Conservation (phyloP, 2,329 filamentous ascomycete genomes). For the Dichotomopilus funicola region DNA sequence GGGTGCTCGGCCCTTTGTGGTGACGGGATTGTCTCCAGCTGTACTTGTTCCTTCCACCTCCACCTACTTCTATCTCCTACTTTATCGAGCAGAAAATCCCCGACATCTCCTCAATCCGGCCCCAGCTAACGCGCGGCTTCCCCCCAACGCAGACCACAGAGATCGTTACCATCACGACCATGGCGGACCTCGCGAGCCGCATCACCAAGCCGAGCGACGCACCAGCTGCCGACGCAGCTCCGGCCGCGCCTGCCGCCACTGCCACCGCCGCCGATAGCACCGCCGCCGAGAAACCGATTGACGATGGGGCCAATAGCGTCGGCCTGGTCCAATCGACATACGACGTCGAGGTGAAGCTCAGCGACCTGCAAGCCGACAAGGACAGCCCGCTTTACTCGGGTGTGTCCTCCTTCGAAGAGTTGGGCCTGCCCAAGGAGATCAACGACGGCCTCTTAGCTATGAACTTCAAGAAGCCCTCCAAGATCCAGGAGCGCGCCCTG, state of each 20-base stretch:
- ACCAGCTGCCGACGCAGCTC: slow-evolving; percentile 19
- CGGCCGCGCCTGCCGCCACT: slow-evolving; percentile 4
- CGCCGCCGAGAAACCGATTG: slow-evolving; percentile 23
- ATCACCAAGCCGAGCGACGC: slow-evolving; percentile 40
- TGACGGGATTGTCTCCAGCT: too few relatives aligned
- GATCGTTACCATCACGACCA: slow-evolving; percentile 20
- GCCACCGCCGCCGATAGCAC: slow-evolving; percentile 7
- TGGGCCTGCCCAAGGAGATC: slow-evolving; percentile 62
- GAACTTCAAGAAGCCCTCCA: slow-evolving; percentile 91
- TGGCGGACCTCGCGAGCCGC: slow-evolving; percentile 47
- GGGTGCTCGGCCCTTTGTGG: too few relatives aligned
- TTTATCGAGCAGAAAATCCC: too few relatives aligned
- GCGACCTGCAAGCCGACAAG: slow-evolving; percentile 78
- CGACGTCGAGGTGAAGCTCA: slow-evolving; percentile 88
- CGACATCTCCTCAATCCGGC: background rate
- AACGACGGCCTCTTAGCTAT: slow-evolving; percentile 71
- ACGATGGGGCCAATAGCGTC: slow-evolving; percentile 30
- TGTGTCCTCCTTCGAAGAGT: slow-evolving; percentile 70
- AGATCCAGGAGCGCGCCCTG: slow-evolving; percentile 93
- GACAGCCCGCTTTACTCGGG: slow-evolving; percentile 81
- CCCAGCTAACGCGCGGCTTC: background rate
- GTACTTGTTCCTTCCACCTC: too few relatives aligned
- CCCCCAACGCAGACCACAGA: background rate
- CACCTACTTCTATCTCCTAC: too few relatives aligned
- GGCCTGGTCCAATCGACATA: slow-evolving; percentile 65